Evolutionary conservation across 768 basidiomycete species (phyloP).

Genomic region (Filobasidium floriforme): DNA sequence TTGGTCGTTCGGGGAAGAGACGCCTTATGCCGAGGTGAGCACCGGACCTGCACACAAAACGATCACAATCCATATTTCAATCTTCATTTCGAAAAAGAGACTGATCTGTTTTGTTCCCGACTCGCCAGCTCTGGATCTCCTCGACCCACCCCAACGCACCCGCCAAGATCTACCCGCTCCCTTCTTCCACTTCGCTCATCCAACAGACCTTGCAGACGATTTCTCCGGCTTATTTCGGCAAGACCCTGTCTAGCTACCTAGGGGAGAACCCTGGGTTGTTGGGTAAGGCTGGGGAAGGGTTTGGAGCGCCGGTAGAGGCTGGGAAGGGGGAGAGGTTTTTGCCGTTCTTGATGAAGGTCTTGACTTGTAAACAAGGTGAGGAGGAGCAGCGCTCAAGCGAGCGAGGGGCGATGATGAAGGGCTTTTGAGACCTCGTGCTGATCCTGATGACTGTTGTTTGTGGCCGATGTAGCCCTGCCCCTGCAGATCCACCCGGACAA

Average conservation of each 20-base stretch:
- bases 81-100: too few species aligned
- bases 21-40: conserved; percentile 34
- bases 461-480: conserved; percentile 28
- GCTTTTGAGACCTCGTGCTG: too few species aligned
- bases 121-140: conserved; percentile 33
- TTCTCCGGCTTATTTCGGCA: background rate
- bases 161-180: conserved; percentile 25
- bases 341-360: conserved; percentile 39
- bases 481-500: conserved; percentile 41
- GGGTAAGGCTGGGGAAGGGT: conserved; percentile 24
- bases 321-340: conserved; percentile 26
- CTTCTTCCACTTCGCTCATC: conserved; percentile 23
- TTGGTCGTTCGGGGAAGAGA: conserved; percentile 26
- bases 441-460: too few species aligned
- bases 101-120: too few species aligned
- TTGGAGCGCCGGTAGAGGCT: conserved; percentile 22
- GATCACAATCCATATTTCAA: too few species aligned
- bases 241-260: conserved; percentile 25
- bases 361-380: conserved; percentile 37
- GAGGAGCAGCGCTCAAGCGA: too few species aligned
- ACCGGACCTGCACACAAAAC: too few species aligned
- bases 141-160: conserved; percentile 38
- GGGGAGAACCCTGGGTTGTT: conserved; percentile 21
- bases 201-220: background rate
- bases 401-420: too few species aligned